Evolutionary conservation across 1,139 yeast species (phyloP).

Genomic region (Suzukiozyma palmioleophila): DNA sequence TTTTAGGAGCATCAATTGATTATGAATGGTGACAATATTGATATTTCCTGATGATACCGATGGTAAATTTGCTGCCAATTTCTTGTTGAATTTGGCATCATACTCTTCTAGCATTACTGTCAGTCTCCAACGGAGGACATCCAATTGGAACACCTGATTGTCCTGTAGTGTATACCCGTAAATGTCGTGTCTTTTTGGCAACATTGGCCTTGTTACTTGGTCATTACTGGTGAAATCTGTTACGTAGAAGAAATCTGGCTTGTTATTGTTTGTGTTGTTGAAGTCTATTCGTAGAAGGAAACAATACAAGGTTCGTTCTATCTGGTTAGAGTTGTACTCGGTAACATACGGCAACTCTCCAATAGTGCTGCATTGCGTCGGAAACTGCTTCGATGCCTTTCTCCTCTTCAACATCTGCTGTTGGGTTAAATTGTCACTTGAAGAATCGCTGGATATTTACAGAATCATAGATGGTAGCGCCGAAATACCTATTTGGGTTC

Average conservation of each 20-base stretch:
- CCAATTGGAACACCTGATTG: slow-evolving; percentile 3
- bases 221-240: slow-evolving; percentile 2
- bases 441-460: neutral
- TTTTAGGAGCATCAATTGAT: slow-evolving; percentile 3
- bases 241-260: slow-evolving; percentile 3
- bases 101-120: slow-evolving; percentile 3
- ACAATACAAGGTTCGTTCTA: slow-evolving; percentile 1
- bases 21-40: slow-evolving; percentile 2
- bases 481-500: neutral
- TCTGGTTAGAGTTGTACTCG: neutral
- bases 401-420: slow-evolving; percentile 1
- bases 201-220: slow-evolving; percentile 1
- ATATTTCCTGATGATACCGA: neutral
- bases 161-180: slow-evolving; percentile 1
- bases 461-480: no score
- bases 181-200: slow-evolving; percentile 2
- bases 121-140: slow-evolving; percentile 3
- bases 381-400: slow-evolving; percentile 1
- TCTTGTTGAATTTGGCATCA: slow-evolving; percentile 1
- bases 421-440: no score
- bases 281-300: slow-evolving; percentile 2
- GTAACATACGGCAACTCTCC: neutral
- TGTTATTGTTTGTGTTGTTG: slow-evolving; percentile 2
- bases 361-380: slow-evolving; percentile 2
- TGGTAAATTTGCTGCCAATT: neutral